phyloP scores from a whole-genome alignment of 306 rosid species.

The Phaseolus lunatus region DNA sequence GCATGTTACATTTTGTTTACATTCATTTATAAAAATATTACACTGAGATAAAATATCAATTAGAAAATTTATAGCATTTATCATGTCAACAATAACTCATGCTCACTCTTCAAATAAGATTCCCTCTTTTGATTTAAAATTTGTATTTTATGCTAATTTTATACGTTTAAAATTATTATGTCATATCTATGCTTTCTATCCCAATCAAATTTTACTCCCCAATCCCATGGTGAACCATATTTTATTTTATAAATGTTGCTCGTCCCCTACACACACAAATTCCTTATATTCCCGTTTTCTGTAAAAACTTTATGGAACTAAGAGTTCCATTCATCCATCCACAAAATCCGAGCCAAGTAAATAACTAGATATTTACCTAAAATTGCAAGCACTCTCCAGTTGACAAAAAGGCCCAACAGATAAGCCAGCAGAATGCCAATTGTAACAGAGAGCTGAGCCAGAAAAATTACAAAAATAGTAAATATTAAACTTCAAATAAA shows the following conservation, averaged over 20 bases:
- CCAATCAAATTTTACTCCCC: constrained; percentile 4
- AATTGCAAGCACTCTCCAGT: constrained; percentile 87
- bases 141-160: background rate
- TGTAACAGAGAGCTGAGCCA: constrained; percentile 75
- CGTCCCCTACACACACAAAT: constrained; percentile 14
- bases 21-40: background rate
- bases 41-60: too few relatives aligned
- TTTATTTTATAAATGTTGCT: constrained; percentile 21
- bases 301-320: constrained; percentile 8
- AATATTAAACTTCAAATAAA: constrained; percentile 12
- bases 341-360: constrained; percentile 40
- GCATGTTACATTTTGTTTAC: background rate
- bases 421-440: constrained; percentile 80
- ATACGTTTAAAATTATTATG: background rate
- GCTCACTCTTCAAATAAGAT: background rate
- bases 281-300: background rate
- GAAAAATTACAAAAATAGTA: constrained; percentile 9
- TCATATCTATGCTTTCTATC: background rate
- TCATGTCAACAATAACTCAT: background rate
- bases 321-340: constrained; percentile 2
- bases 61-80: background rate
- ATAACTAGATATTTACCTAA: constrained; percentile 58
- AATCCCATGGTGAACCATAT: background rate
- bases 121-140: background rate
- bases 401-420: constrained; percentile 75